phyloP scores from a whole-genome alignment of 257 asterid genomes.

The Plantago elongata region DNA sequence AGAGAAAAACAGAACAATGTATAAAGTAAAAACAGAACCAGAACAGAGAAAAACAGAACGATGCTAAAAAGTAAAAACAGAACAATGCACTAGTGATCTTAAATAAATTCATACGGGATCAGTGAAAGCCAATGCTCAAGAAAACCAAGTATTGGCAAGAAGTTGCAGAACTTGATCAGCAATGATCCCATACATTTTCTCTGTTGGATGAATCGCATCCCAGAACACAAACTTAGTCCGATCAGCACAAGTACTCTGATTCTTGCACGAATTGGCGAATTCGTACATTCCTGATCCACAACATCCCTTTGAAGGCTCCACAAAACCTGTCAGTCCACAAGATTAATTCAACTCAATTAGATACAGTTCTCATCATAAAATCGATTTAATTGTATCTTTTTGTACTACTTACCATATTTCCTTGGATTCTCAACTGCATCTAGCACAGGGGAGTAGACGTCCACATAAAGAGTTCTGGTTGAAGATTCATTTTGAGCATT shows the following conservation, averaged over 20 bases:
- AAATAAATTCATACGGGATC: background rate
- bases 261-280: slow-evolving; percentile 37
- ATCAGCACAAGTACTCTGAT: slow-evolving; percentile 34
- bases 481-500: slow-evolving; percentile 19
- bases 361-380: background rate
- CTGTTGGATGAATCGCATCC: slow-evolving; percentile 54
- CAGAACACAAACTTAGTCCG: slow-evolving; percentile 42
- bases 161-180: slow-evolving; percentile 31
- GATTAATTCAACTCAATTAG: background rate
- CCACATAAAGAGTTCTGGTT: slow-evolving; percentile 26
- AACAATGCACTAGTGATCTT: too few species aligned
- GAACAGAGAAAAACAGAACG: too few species aligned
- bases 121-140: slow-evolving; percentile 1
- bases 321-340: slow-evolving; percentile 34
- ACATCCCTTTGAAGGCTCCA: slow-evolving; percentile 41
- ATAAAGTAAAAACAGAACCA: too few species aligned
- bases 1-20: too few species aligned
- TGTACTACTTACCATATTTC: slow-evolving; percentile 32
- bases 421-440: slow-evolving; percentile 33
- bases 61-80: too few species aligned
- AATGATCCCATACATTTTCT: slow-evolving; percentile 35
- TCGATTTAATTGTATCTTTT: background rate
- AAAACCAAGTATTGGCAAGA: background rate
- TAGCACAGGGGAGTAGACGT: slow-evolving; percentile 27
- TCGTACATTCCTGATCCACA: slow-evolving; percentile 48